phyloP scores from a whole-genome alignment of 176 grass and related monocot genomes.

The Aegilops umbellulata region DNA sequence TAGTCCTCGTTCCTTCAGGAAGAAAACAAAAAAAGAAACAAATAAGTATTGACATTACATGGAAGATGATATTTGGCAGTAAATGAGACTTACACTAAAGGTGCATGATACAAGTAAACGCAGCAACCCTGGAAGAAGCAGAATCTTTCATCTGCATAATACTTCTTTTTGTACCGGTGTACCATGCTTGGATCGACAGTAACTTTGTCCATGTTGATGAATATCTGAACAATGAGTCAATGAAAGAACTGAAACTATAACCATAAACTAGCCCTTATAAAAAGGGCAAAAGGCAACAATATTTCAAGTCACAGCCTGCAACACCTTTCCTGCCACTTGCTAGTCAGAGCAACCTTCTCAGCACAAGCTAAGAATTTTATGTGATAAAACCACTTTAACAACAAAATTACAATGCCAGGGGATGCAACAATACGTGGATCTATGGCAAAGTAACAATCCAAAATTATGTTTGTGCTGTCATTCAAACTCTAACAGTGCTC shows the following conservation, averaged over 20 bases:
- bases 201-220: slow-evolving; percentile 59
- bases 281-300: not conserved
- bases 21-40: slow-evolving; percentile 17
- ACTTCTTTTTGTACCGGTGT: slow-evolving; percentile 71
- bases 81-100: slow-evolving; percentile 61
- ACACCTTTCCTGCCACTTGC: not conserved
- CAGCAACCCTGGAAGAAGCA: slow-evolving; percentile 83
- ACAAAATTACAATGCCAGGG: slow-evolving; percentile 7
- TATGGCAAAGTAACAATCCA: not conserved
- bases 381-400: slow-evolving; percentile 1
- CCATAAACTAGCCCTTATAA: not conserved
- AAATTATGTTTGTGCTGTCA: slow-evolving; percentile 8
- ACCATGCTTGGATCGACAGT: slow-evolving; percentile 41
- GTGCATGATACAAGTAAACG: slow-evolving; percentile 57
- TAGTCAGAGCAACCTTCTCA: not conserved
- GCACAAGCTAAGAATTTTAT: not conserved
- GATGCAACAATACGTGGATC: slow-evolving; percentile 20
- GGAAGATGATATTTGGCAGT: slow-evolving; percentile 39
- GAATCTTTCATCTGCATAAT: slow-evolving; percentile 64
- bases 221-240: slow-evolving; percentile 54
- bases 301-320: not conserved
- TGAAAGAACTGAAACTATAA: slow-evolving; percentile 34
- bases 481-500: not conserved
- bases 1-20: slow-evolving; percentile 67
- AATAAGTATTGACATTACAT: slow-evolving; percentile 30